phyloP scores from a whole-genome alignment of 352 stramenopile species.

The Pythium rhizo-oryzae region DNA sequence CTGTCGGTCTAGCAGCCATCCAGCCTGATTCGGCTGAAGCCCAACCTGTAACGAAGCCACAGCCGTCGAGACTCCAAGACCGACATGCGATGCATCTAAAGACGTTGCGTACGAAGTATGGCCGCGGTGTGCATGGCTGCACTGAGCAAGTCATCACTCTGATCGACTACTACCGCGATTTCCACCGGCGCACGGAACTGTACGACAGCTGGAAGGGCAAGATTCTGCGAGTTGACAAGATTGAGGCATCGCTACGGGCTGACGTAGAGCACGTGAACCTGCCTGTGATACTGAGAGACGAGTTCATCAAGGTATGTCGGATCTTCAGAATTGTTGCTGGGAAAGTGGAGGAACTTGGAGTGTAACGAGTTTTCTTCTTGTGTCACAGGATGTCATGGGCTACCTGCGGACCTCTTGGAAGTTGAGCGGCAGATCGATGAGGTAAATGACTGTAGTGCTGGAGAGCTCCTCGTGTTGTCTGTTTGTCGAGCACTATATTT shows the following conservation, averaged over 20 bases:
- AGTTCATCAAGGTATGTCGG: conserved; percentile 58
- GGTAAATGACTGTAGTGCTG: neutral
- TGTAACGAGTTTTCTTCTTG: neutral
- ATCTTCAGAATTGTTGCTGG: neutral
- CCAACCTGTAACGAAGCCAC: neutral
- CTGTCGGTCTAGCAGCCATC: no score
- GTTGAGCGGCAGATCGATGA: conserved; percentile 6
- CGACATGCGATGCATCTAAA: conserved; percentile 29
- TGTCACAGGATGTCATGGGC: conserved; percentile 48
- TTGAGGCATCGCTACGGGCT: conserved; percentile 66
- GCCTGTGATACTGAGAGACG: conserved; percentile 42
- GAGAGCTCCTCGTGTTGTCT: neutral
- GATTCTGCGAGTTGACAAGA: conserved; percentile 74
- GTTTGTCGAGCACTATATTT: neutral
- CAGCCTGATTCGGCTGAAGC: neutral
- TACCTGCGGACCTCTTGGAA: conserved; percentile 52
- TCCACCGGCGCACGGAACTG: conserved; percentile 71
- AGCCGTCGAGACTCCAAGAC: conserved; percentile 11
- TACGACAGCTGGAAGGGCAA: conserved; percentile 71
- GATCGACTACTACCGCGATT: conserved; percentile 84
- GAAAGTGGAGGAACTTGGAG: neutral
- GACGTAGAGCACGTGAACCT: conserved; percentile 76
- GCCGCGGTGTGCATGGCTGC: conserved; percentile 53
- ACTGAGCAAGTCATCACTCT: conserved; percentile 79
- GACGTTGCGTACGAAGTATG: conserved; percentile 71